phyloP scores from a whole-genome alignment of 2,329 filamentous ascomycete genomes.

The Macrophomina phaseolina region DNA sequence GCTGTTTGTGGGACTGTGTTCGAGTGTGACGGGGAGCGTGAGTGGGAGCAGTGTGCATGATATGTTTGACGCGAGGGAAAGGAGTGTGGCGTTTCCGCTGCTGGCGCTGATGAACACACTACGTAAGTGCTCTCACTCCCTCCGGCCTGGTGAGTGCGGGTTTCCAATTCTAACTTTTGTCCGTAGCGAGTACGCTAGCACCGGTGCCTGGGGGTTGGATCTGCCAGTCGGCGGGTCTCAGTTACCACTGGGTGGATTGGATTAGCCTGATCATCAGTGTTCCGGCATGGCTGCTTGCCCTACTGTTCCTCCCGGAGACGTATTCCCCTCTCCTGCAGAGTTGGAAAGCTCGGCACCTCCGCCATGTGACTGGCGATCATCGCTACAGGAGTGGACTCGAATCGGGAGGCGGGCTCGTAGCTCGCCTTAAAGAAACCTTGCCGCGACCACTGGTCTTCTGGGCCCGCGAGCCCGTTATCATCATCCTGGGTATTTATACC shows the following conservation, averaged over 20 bases:
- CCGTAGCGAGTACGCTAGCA: slow-evolving; percentile 30
- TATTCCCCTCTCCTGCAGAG: slow-evolving; percentile 48
- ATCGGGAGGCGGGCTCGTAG: slow-evolving; percentile 23
- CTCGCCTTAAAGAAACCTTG: slow-evolving; percentile 19
- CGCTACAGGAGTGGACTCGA: slow-evolving; percentile 46
- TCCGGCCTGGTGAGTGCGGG: no score
- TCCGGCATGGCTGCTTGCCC: slow-evolving; percentile 13
- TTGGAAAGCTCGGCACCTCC: slow-evolving; percentile 40
- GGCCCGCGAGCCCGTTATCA: slow-evolving; percentile 42
- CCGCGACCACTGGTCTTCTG: slow-evolving; percentile 22
- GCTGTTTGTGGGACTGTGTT: slow-evolving; percentile 36
- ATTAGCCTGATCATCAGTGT: slow-evolving; percentile 30
- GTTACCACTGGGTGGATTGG: slow-evolving; percentile 50
- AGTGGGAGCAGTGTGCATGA: slow-evolving; percentile 36
- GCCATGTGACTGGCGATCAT: slow-evolving; percentile 39
- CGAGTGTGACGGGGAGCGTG: slow-evolving; percentile 33
- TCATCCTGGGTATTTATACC: slow-evolving; percentile 27
- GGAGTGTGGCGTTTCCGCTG: slow-evolving; percentile 33
- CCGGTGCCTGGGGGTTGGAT: slow-evolving; percentile 33
- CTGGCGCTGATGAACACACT: slow-evolving; percentile 30
- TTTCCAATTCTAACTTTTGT: neutral
- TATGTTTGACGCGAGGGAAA: slow-evolving; percentile 34
- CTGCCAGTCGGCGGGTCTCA: slow-evolving; percentile 23
- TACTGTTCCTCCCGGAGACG: slow-evolving; percentile 56
- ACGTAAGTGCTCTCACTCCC: slow-evolving; percentile 11